A percentile compares a stretch with the other conserved stretches of the same genome.
These are phyloP conservation scores for Metschnikowia arizonensis DNA, from an alignment of 805 yeast species.

Conservation along the genomic window DNA sequence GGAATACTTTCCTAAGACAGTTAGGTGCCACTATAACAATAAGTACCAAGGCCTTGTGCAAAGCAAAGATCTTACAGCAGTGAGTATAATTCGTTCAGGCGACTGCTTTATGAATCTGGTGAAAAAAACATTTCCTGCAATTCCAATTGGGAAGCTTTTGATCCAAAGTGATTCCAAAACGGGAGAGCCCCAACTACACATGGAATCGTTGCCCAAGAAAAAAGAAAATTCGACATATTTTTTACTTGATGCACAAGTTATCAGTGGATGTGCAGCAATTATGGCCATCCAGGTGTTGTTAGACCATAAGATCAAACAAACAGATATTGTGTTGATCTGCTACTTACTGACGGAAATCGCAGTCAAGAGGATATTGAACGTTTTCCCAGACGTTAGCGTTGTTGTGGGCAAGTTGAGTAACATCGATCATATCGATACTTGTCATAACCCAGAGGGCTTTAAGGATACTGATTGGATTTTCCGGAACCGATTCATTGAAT, in stretches of 20 bases:
- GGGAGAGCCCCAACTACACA: constrained; percentile 92
- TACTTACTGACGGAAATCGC: constrained; percentile 80
- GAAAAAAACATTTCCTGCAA: constrained; percentile 70
- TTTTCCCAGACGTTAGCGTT: constrained; percentile 65
- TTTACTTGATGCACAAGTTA: constrained; percentile 80
- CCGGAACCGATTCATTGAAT: constrained; percentile 65
- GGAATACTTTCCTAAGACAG: constrained; percentile 27
- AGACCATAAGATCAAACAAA: constrained; percentile 68
- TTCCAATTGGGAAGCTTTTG: constrained; percentile 74
- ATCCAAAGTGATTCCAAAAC: constrained; percentile 85
- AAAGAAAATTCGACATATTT: constrained; percentile 44
- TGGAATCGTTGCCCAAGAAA: constrained; percentile 61
- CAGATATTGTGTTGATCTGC: constrained; percentile 62
- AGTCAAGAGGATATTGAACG: constrained; percentile 63
- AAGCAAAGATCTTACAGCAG: constrained; percentile 57
- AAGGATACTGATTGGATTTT: constrained; percentile 56
- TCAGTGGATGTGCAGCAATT: constrained; percentile 89
- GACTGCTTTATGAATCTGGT: constrained; percentile 85
- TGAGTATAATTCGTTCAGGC: constrained; percentile 83
- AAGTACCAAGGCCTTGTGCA: constrained; percentile 39
- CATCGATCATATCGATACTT: constrained; percentile 22
- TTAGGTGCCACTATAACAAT: constrained; percentile 26
- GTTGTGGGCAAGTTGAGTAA: constrained; percentile 65
- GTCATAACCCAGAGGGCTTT: constrained; percentile 37
- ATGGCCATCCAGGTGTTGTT: constrained; percentile 88